Evolutionary conservation across 2,329 filamentous ascomycete species (phyloP).

Genomic region (Byssochlamys sp.): DNA sequence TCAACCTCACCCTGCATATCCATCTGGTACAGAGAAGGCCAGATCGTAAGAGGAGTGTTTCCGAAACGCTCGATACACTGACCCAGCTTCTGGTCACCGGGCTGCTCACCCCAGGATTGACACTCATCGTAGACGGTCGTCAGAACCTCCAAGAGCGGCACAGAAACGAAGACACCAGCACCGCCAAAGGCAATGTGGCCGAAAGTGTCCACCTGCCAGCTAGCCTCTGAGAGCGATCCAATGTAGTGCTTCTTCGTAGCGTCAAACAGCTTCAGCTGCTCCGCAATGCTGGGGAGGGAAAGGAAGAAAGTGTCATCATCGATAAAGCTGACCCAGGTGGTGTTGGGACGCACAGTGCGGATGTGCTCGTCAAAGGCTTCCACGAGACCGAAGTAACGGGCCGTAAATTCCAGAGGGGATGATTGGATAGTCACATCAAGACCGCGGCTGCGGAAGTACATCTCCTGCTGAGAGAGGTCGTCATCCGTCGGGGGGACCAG

Average conservation of each 20-base stretch:
- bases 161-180: slow-evolving; percentile 36
- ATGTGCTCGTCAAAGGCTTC: slow-evolving; percentile 32
- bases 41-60: slow-evolving; percentile 30
- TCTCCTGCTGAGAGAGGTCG: slow-evolving; percentile 30
- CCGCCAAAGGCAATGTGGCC: slow-evolving; percentile 37
- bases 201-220: slow-evolving; percentile 36
- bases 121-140: slow-evolving; percentile 33
- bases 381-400: slow-evolving; percentile 35
- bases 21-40: slow-evolving; percentile 37
- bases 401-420: slow-evolving; percentile 33
- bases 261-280: slow-evolving; percentile 32
- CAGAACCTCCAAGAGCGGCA: slow-evolving; percentile 29
- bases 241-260: slow-evolving; percentile 34
- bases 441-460: slow-evolving; percentile 33
- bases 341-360: slow-evolving; percentile 29
- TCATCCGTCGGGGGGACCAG: slow-evolving; percentile 33
- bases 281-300: slow-evolving; percentile 28
- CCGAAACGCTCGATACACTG: slow-evolving; percentile 34
- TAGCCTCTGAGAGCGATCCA: slow-evolving; percentile 34
- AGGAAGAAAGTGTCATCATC: slow-evolving; percentile 38
- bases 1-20: slow-evolving; percentile 34
- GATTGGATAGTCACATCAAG: slow-evolving; percentile 31
- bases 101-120: slow-evolving; percentile 34
- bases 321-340: slow-evolving; percentile 34
- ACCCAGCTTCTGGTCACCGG: slow-evolving; percentile 36